These are phyloP conservation scores for Aspergillus neoniger DNA, from an alignment of 2,329 filamentous ascomycete genomes.

Conservation along the genomic window DNA sequence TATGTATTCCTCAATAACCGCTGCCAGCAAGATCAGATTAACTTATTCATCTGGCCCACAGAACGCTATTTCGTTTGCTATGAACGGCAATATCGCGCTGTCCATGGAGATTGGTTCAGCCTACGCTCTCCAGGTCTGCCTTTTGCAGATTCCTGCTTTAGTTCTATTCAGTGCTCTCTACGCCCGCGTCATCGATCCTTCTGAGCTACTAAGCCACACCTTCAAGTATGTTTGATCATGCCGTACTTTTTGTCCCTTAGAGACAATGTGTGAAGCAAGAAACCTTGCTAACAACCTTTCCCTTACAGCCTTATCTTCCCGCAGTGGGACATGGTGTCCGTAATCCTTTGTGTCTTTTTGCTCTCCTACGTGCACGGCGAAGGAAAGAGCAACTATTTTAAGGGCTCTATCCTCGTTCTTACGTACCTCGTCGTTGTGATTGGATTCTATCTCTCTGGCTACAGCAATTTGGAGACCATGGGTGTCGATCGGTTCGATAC, in stretches of 20 bases:
- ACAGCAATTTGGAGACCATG: constrained; percentile 55
- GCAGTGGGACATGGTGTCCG: constrained; percentile 98
- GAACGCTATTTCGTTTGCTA: constrained; percentile 98
- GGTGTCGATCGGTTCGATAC: constrained; percentile 52
- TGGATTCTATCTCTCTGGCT: constrained; percentile 85
- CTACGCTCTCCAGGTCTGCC: constrained; percentile 92
- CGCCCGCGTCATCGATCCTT: constrained; percentile 57
- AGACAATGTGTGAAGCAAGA: neutral
- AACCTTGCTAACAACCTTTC: constrained; percentile 18
- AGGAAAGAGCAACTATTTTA: constrained; percentile 99
- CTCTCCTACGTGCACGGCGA: constrained; percentile 98
- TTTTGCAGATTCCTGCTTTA: constrained; percentile 89
- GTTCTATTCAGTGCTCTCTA: constrained; percentile 87
- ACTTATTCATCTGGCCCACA: constrained; percentile 35
- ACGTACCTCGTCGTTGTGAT: constrained; percentile 90
- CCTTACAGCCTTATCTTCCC: constrained; percentile 77
- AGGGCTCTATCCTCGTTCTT: constrained; percentile 90
- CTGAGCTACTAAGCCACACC: constrained; percentile 54
- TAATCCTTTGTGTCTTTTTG: constrained; percentile 92
- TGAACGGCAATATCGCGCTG: constrained; percentile 98
- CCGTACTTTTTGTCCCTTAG: neutral
- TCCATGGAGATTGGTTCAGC: constrained; percentile 99
- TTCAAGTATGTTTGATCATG: constrained; percentile 50
- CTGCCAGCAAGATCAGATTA: neutral
- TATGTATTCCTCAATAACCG: constrained; percentile 50